These are phyloP conservation scores for Leccinum barrowsii DNA, from an alignment of 768 basidiomycete species.

Conservation along the genomic window DNA sequence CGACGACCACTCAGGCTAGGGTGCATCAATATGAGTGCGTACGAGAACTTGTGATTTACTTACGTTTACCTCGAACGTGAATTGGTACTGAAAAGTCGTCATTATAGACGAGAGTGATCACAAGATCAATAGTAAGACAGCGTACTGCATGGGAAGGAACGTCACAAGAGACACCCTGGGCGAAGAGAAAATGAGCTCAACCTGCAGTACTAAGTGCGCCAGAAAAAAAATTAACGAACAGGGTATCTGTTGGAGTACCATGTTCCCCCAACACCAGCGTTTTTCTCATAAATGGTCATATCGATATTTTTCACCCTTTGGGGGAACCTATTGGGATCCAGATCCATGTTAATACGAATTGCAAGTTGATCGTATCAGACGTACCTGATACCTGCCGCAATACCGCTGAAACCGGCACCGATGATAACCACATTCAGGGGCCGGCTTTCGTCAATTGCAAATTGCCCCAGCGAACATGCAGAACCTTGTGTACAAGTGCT, in stretches of 20 bases:
- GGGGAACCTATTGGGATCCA: conserved; percentile 37
- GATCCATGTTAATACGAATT: neutral
- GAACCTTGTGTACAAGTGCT: no score
- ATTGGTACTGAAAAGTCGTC: conserved; percentile 48
- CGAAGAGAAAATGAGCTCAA: neutral
- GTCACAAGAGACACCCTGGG: conserved; percentile 56
- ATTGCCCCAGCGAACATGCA: conserved; percentile 33
- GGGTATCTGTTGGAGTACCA: conserved; percentile 60
- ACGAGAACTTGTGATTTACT: neutral
- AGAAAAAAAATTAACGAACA: conserved; percentile 25
- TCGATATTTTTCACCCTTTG: conserved; percentile 52
- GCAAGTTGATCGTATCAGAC: conserved; percentile 2
- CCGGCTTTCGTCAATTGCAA: conserved; percentile 50
- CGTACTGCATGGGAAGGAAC: conserved; percentile 54
- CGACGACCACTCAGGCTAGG: conserved; percentile 54
- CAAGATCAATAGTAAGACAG: conserved; percentile 1
- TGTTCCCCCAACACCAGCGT: conserved; percentile 56
- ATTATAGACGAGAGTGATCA: neutral
- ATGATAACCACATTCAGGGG: conserved; percentile 54
- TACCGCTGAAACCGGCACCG: conserved; percentile 59
- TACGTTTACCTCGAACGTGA: conserved; percentile 54
- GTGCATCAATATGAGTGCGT: neutral
- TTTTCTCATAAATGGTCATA: conserved; percentile 57
- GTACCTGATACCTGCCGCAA: conserved; percentile 55
- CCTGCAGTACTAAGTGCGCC: neutral